Evolutionary conservation across 2,329 filamentous ascomycete genomes (phyloP).

Genomic region (Diaporthe destruens): DNA sequence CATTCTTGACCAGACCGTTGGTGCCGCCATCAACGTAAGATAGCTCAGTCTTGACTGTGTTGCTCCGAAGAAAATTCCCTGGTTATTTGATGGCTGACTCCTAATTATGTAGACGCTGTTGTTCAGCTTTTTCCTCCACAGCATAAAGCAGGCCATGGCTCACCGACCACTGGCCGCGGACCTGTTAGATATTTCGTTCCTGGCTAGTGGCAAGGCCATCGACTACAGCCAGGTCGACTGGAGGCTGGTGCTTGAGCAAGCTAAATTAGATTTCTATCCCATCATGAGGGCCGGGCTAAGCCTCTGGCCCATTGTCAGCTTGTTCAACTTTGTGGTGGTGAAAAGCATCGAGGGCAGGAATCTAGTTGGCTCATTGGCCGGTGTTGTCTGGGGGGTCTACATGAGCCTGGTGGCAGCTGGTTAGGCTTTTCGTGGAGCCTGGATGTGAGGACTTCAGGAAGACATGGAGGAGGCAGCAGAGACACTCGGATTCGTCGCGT

Average conservation of each 20-base stretch:
- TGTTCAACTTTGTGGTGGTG: slow-evolving; percentile 74
- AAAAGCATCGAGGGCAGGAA: slow-evolving; percentile 75
- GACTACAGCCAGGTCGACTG: slow-evolving; percentile 62
- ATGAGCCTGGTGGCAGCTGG: slow-evolving; percentile 69
- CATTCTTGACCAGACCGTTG: slow-evolving; percentile 75
- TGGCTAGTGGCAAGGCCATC: slow-evolving; percentile 55
- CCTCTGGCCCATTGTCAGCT: slow-evolving; percentile 76
- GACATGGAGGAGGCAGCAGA: background rate
- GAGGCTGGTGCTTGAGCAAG: slow-evolving; percentile 56
- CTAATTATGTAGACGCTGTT: slow-evolving; percentile 59
- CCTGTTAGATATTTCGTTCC: slow-evolving; percentile 48
- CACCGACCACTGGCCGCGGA: slow-evolving; percentile 51
- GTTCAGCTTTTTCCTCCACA: slow-evolving; percentile 71
- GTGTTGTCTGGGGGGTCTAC: slow-evolving; percentile 79
- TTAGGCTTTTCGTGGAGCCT: background rate
- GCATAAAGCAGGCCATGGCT: slow-evolving; percentile 65
- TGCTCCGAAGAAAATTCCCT: no score
- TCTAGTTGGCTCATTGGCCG: slow-evolving; percentile 75
- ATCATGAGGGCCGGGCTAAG: slow-evolving; percentile 78
- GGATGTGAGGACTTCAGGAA: background rate
- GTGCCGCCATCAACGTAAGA: slow-evolving; percentile 68
- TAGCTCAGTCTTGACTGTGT: no score
- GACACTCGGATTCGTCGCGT: background rate
- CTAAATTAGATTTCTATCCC: slow-evolving; percentile 69
- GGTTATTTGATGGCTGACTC: no score